Percentiles rank a stretch among this genome's conserved stretches.
Evolutionary conservation across 305 asterid species (phyloP).

Genomic region (Solanum hybrid): DNA sequence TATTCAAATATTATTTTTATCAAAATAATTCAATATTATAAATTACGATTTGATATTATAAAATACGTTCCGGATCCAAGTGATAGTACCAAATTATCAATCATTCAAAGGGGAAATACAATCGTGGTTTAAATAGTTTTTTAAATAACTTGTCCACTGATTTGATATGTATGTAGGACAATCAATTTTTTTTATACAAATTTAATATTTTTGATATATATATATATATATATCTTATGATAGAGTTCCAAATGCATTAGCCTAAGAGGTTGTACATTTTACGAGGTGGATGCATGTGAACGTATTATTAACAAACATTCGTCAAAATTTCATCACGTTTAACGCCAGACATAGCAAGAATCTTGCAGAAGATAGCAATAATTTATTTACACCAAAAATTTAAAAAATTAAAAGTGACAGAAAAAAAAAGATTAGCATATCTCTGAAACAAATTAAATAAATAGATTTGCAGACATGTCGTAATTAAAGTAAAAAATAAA

Average conservation of each 20-base stretch:
- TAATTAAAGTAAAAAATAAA: background rate
- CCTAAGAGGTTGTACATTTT: background rate
- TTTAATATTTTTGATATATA: background rate
- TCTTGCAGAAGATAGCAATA: slow-evolving; percentile 2
- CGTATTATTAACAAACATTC: background rate
- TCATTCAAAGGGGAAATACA: background rate
- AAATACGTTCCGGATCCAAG: background rate
- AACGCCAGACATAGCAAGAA: background rate
- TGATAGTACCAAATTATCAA: background rate
- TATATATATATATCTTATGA: background rate
- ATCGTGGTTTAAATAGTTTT: background rate
- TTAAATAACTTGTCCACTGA: background rate
- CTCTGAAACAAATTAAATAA: background rate
- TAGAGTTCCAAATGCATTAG: background rate
- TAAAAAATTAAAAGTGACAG: background rate
- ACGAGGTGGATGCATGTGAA: slow-evolving; percentile 2
- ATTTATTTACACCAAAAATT: background rate
- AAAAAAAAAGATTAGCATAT: background rate
- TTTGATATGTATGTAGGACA: background rate
- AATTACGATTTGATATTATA: too few relatives aligned
- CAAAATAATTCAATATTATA: background rate
- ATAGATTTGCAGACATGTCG: background rate
- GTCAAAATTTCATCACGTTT: background rate
- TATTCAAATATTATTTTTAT: too few relatives aligned
- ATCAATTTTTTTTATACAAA: background rate